Percentiles rank a stretch among this genome's conserved stretches.
Conservation (phyloP, 2,329 filamentous ascomycete species). For the Botrytis squamosa region DNA sequence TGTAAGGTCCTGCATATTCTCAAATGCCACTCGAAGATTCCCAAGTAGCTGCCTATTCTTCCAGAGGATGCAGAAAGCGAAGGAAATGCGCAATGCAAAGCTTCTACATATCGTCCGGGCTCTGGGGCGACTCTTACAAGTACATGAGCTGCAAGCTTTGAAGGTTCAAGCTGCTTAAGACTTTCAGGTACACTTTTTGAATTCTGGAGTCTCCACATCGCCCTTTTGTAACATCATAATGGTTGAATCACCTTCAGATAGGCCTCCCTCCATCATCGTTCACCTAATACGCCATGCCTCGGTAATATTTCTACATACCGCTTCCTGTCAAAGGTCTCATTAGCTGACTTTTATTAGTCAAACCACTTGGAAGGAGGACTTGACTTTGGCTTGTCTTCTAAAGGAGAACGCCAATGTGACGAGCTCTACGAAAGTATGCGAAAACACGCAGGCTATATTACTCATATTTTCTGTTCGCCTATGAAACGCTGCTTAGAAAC, state of each 20-base stretch:
- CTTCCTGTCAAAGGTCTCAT: not conserved
- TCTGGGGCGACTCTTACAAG: not conserved
- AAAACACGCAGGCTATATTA: not conserved
- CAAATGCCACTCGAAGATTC: not conserved
- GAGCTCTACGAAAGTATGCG: conserved; percentile 5
- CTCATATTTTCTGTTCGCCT: conserved; percentile 12
- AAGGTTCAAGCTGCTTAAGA: not conserved
- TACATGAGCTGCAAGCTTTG: not conserved
- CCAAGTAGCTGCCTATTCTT: not conserved
- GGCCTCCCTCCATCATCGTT: not conserved
- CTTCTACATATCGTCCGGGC: not conserved
- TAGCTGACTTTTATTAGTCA: not conserved
- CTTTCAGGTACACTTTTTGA: not conserved
- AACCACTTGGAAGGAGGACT: not conserved
- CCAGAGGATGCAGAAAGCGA: not conserved
- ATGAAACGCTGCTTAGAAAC: conserved; percentile 9
- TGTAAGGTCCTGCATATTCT: not conserved
- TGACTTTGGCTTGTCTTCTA: not conserved
- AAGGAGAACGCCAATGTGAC: conserved; percentile 1
- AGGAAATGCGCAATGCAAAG: not conserved
- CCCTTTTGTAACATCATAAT: not conserved
- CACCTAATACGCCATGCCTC: not conserved
- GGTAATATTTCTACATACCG: not conserved
- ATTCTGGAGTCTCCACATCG: not conserved
- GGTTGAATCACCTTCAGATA: not conserved